Percentiles rank a stretch among this genome's conserved stretches.
These are phyloP conservation scores for Penicillium sp. DNA, from an alignment of 2,329 filamentous ascomycete genomes.

Conservation along the genomic window DNA sequence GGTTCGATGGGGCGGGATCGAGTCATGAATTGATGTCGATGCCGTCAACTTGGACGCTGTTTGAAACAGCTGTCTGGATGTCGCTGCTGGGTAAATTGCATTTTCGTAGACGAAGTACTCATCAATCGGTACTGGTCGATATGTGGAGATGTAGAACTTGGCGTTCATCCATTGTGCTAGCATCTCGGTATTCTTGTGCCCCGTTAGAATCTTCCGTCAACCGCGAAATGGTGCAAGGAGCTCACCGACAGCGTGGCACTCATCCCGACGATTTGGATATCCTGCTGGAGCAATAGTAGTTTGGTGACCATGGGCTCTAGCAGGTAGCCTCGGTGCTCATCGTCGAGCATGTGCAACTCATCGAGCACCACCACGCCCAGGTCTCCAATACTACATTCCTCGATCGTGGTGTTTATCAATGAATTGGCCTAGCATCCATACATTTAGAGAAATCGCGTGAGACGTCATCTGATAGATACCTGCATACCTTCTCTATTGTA, in stretches of 20 bases:
- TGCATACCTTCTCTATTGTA: conserved; percentile 68
- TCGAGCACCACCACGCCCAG: conserved; percentile 69
- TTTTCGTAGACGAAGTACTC: conserved; percentile 72
- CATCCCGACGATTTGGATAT: conserved; percentile 73
- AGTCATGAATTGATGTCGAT: conserved; percentile 30
- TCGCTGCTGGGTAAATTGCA: conserved; percentile 61
- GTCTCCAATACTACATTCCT: conserved; percentile 64
- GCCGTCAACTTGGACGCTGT: conserved; percentile 53
- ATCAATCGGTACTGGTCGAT: conserved; percentile 71
- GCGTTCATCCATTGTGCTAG: conserved; percentile 68
- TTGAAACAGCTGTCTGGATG: conserved; percentile 58
- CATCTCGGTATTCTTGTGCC: conserved; percentile 63
- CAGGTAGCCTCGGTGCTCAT: conserved; percentile 71
- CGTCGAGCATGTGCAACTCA: conserved; percentile 79
- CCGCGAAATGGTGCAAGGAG: not conserved
- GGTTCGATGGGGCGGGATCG: conserved; percentile 38
- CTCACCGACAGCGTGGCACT: conserved; percentile 71
- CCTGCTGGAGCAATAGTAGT: conserved; percentile 63
- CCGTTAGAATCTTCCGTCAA: conserved; percentile 3
- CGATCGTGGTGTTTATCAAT: conserved; percentile 69
- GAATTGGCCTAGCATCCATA: conserved; percentile 72
- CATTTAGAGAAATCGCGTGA: too few species aligned
- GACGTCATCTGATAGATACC: too few species aligned
- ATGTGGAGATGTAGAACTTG: conserved; percentile 69
- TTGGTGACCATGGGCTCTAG: conserved; percentile 73